Conservation (phyloP, 1,284 basidiomycete genomes). For the Cronartium quercuum region DNA sequence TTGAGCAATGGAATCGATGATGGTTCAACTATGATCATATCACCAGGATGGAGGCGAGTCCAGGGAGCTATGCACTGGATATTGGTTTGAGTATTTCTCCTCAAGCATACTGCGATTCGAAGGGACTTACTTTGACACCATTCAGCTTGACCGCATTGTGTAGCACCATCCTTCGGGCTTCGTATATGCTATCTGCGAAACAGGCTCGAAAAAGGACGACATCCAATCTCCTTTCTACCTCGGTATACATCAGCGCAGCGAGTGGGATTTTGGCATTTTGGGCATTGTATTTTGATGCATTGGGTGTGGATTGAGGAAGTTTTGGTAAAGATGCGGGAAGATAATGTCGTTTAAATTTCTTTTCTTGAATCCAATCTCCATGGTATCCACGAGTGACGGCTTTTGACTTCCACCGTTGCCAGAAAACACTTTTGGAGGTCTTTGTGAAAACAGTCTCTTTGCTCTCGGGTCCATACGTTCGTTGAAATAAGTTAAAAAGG, state of each 20-base stretch:
- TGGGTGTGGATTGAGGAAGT: slow-evolving; percentile 58
- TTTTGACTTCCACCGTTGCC: slow-evolving; percentile 87
- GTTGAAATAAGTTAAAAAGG: slow-evolving; percentile 69
- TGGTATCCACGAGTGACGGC: slow-evolving; percentile 89
- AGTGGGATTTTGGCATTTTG: slow-evolving; percentile 56
- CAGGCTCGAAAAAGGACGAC: slow-evolving; percentile 85
- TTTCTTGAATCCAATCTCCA: slow-evolving; percentile 88
- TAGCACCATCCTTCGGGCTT: slow-evolving; percentile 75
- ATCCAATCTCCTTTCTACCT: slow-evolving; percentile 90
- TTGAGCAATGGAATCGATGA: slow-evolving; percentile 67
- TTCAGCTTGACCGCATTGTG: slow-evolving; percentile 85
- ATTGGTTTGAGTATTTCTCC: neutral
- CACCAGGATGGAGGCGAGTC: slow-evolving; percentile 84
- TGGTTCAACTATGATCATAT: slow-evolving; percentile 85
- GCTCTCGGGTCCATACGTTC: slow-evolving; percentile 56
- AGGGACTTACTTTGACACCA: slow-evolving; percentile 66
- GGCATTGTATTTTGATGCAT: slow-evolving; percentile 52
- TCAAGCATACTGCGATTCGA: neutral
- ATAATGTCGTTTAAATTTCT: slow-evolving; percentile 91
- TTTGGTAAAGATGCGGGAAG: slow-evolving; percentile 79
- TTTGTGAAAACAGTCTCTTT: slow-evolving; percentile 59
- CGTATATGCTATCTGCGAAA: slow-evolving; percentile 82
- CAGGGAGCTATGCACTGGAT: slow-evolving; percentile 73
- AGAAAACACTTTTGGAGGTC: slow-evolving; percentile 67
- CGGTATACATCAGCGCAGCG: slow-evolving; percentile 81